Evolutionary conservation across 78 protist genomes (phyloP).

Genomic region (Corallochytrium limacisporum): DNA sequence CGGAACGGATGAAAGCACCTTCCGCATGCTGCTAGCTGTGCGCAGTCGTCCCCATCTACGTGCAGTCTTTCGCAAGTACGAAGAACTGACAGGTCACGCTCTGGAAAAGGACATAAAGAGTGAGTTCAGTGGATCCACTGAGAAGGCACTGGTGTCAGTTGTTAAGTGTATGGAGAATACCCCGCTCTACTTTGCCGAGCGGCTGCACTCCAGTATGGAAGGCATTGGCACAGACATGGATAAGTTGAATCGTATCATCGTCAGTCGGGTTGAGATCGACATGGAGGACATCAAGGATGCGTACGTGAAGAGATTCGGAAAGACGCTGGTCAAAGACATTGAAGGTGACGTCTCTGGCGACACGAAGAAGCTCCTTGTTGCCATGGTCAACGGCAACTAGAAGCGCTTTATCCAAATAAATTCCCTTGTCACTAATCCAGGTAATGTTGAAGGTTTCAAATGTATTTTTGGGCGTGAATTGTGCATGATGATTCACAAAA

Average conservation of each 20-base stretch:
- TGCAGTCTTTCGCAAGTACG: slow-evolving; percentile 1
- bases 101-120: slow-evolving; percentile 10
- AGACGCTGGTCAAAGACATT: no score
- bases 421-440: no score
- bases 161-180: background rate
- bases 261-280: slow-evolving; percentile 7
- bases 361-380: no score
- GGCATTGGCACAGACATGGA: slow-evolving; percentile 7
- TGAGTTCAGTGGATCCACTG: background rate
- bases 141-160: background rate
- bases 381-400: no score
- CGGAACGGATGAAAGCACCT: slow-evolving; percentile 18
- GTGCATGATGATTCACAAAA: no score
- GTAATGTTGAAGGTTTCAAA: no score
- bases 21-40: background rate
- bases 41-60: slow-evolving; percentile 4
- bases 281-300: slow-evolving; percentile 8
- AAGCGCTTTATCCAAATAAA: no score
- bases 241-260: background rate
- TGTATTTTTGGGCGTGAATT: no score
- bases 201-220: slow-evolving; percentile 4
- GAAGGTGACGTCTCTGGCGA: no score
- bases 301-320: no score
- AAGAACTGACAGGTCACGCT: background rate
- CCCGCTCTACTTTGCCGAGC: background rate